Conservation (phyloP, 2,329 filamentous ascomycete species). For the Pseudogymnoascus sp. region DNA sequence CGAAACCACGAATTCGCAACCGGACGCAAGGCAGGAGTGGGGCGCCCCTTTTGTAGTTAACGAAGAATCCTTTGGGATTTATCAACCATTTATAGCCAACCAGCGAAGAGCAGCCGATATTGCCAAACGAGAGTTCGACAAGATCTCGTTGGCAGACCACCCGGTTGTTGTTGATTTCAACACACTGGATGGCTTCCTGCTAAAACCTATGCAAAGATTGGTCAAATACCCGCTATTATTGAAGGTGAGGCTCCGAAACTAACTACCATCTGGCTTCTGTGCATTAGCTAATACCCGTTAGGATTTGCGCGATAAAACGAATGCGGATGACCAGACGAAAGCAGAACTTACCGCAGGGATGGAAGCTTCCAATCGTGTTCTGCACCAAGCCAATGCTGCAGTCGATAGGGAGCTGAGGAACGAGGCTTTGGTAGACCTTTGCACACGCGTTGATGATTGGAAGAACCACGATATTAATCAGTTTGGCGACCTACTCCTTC, state of each 20-base stretch:
- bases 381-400: conserved; percentile 82
- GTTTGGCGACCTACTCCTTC: conserved; percentile 83
- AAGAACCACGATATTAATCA: conserved; percentile 84
- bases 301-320: conserved; percentile 82
- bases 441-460: conserved; percentile 87
- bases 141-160: conserved; percentile 68
- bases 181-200: conserved; percentile 80
- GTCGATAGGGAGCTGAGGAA: conserved; percentile 81
- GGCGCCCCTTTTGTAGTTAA: conserved; percentile 83
- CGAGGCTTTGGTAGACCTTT: conserved; percentile 77
- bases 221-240: conserved; percentile 91
- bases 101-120: conserved; percentile 82
- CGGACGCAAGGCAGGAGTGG: conserved; percentile 77
- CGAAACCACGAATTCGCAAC: conserved; percentile 86
- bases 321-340: conserved; percentile 61
- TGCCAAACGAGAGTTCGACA: conserved; percentile 81
- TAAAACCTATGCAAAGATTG: conserved; percentile 94
- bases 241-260: conserved; percentile 48
- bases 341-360: conserved; percentile 71
- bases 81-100: conserved; percentile 96
- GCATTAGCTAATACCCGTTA: conserved; percentile 31
- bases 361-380: conserved; percentile 71
- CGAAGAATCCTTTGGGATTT: conserved; percentile 83
- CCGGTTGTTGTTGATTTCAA: conserved; percentile 81
- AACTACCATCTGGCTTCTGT: neutral